A percentile compares a stretch with the other conserved stretches of the same genome.
These are phyloP conservation scores for Saccharomyces mikatae DNA, from an alignment of 805 yeast species.

Conservation along the genomic window DNA sequence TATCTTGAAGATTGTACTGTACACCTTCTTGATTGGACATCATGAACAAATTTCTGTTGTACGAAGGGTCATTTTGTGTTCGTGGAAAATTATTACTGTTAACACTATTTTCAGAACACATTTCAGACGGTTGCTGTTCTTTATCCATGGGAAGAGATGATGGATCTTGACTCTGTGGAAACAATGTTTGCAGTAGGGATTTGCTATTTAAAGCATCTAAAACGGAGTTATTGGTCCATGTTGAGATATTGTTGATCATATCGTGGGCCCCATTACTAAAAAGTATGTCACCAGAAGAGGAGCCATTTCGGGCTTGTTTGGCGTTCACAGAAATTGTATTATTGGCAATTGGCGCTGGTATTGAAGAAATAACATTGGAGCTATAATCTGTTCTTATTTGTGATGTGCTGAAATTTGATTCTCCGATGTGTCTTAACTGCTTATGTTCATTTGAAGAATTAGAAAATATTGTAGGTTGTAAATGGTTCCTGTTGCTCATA, in stretches of 20 bases:
- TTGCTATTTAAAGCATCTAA: constrained; percentile 10
- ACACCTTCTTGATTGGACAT: constrained; percentile 9
- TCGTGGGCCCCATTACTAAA: constrained; percentile 40
- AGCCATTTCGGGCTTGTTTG: not conserved
- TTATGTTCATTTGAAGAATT: not conserved
- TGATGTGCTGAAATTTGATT: not conserved
- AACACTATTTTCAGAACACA: constrained; percentile 1
- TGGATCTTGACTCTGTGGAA: not conserved
- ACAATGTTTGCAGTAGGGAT: not conserved
- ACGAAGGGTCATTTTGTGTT: not conserved
- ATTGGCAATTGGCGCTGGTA: not conserved
- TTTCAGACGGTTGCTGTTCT: constrained; percentile 6
- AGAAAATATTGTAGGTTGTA: not conserved
- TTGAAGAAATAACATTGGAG: not conserved
- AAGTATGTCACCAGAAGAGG: constrained; percentile 14
- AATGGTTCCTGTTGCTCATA: not conserved
- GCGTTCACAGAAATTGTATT: not conserved
- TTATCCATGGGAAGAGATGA: constrained; percentile 1
- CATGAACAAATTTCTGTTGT: constrained; percentile 4
- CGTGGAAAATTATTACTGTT: constrained; percentile 2
- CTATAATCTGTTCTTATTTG: not conserved
- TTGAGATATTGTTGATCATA: constrained; percentile 54
- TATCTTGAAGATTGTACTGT: not conserved
- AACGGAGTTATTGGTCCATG: constrained; percentile 41
- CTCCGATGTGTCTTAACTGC: not conserved